Conservation (phyloP, 352 stramenopile genomes). For the Blastocystis sp. region DNA sequence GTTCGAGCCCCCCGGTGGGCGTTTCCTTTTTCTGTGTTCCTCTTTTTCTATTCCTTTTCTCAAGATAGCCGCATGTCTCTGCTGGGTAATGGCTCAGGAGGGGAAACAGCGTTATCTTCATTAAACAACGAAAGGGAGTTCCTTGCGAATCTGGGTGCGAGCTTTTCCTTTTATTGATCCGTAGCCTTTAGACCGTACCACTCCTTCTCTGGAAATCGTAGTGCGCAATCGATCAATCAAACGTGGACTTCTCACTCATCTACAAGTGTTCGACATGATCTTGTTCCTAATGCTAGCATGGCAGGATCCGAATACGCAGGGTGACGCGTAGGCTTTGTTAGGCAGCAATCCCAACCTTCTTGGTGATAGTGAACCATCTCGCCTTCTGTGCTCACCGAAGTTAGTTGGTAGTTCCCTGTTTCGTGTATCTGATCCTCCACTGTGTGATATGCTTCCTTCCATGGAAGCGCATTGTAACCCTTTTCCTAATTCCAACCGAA, state of each 20-base stretch:
- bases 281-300: not conserved
- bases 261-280: not conserved
- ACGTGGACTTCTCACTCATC: not conserved
- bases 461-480: not conserved
- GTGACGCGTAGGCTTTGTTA: not conserved
- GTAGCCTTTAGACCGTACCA: not conserved
- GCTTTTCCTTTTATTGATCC: not conserved
- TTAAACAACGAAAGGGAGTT: not conserved
- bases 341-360: not conserved
- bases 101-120: not conserved
- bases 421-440: not conserved
- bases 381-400: not conserved
- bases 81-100: not conserved
- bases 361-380: not conserved
- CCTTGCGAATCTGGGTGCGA: not conserved
- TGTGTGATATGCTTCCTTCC: not conserved
- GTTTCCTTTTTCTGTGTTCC: constrained; percentile 22
- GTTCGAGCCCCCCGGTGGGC: constrained; percentile 67
- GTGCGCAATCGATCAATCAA: not conserved
- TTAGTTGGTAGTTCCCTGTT: not conserved
- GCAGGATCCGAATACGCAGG: not conserved
- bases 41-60: not conserved
- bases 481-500: not conserved
- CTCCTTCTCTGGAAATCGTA: not conserved
- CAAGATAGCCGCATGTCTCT: not conserved